Percentiles rank a stretch among this genome's conserved stretches.
phyloP scores from a whole-genome alignment of 2,329 filamentous ascomycete species.

The Rutstroemia sp. region DNA sequence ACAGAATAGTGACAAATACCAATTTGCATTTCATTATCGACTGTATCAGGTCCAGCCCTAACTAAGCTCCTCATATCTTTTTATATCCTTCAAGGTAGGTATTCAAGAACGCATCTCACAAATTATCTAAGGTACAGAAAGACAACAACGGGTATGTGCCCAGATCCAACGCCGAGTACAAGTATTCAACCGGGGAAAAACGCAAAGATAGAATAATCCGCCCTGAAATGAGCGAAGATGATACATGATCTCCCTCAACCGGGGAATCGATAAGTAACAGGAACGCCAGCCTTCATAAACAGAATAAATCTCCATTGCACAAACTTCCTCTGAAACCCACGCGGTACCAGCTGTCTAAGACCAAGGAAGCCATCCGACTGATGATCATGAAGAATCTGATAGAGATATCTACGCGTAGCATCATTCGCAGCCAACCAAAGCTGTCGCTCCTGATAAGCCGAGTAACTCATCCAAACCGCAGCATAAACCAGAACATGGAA shows the following conservation, averaged over 20 bases:
- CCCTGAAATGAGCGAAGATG: too few relatives aligned
- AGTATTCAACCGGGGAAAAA: too few relatives aligned
- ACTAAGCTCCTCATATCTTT: too few relatives aligned
- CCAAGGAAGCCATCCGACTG: not conserved
- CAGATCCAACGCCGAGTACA: too few relatives aligned
- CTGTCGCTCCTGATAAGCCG: not conserved
- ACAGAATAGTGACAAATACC: too few relatives aligned
- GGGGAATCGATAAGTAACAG: not conserved
- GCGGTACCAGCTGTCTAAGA: not conserved
- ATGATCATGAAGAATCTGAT: not conserved
- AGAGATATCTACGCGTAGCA: not conserved
- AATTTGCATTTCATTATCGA: too few relatives aligned
- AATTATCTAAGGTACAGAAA: too few relatives aligned
- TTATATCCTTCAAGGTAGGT: too few relatives aligned
- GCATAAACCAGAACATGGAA: not conserved
- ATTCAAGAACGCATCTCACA: too few relatives aligned
- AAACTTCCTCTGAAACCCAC: not conserved
- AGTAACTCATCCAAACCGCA: not conserved
- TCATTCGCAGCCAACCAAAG: slow-evolving; percentile 8
- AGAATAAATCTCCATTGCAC: not conserved
- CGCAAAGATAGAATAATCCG: too few relatives aligned
- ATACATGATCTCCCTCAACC: not conserved
- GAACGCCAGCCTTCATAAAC: not conserved
- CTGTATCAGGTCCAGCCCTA: too few relatives aligned
- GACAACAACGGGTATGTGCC: too few relatives aligned